These are phyloP conservation scores for Exophiala sp. DNA, from an alignment of 2,329 filamentous ascomycete genomes.

Conservation along the genomic window DNA sequence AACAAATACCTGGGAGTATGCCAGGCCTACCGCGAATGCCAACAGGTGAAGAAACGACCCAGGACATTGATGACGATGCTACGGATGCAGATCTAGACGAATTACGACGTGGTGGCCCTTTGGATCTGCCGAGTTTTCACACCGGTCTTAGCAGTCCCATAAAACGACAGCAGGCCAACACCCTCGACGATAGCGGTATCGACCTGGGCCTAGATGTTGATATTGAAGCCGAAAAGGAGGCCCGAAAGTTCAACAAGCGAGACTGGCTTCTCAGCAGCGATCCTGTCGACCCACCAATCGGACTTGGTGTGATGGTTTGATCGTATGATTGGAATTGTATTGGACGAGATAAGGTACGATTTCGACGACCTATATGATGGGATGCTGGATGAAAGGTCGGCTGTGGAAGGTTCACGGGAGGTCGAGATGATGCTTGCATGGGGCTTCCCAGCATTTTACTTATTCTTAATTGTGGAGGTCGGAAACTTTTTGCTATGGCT, in stretches of 20 bases:
- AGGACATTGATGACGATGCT: conserved; percentile 20
- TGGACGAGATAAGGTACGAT: background rate
- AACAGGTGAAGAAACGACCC: conserved; percentile 1
- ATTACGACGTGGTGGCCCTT: conserved; percentile 24
- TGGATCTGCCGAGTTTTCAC: conserved; percentile 27
- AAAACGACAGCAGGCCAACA: conserved; percentile 14
- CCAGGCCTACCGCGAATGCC: conserved; percentile 12
- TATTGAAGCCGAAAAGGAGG: conserved; percentile 38
- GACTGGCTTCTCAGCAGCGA: conserved; percentile 30
- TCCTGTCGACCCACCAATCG: conserved; percentile 23
- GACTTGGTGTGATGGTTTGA: conserved; percentile 20
- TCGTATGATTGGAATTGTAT: background rate
- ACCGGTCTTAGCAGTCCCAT: conserved; percentile 26
- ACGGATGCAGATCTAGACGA: conserved; percentile 28
- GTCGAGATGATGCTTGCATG: too few species aligned
- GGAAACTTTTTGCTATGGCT: too few species aligned
- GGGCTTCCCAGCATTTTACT: too few species aligned
- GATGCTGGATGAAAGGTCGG: background rate
- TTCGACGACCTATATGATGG: background rate
- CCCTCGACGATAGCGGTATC: conserved; percentile 28
- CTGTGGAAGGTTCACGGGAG: background rate
- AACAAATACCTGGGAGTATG: background rate
- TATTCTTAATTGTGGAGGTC: too few species aligned
- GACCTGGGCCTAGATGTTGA: conserved; percentile 26
- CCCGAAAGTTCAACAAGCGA: conserved; percentile 27